Base-by-base conservation (phyloP, 176 grass and related monocot species). In the Carex cristatella region DNA sequence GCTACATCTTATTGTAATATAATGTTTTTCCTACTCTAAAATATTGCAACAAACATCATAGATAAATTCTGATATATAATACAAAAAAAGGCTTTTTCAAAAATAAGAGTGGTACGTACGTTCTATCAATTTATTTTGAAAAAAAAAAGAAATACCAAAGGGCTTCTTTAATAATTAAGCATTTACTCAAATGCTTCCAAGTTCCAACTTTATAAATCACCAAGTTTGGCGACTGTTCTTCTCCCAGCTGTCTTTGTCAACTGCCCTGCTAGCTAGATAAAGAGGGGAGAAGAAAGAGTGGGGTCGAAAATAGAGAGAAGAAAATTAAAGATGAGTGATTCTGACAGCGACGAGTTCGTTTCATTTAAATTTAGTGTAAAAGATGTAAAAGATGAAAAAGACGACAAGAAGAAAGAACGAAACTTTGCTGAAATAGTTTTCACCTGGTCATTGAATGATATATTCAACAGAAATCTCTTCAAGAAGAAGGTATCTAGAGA, bases 401-500 rank as follows among this genome's bases (percentile, higher is more conserved):
- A 18, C 2, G 67, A 88, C 13, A 82, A 74, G 9, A 12, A 5
- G 2, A 67, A 88, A 84, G 37, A 71, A 42, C 79, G 64, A 82
- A 83, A 86, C 48, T 38, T 93, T 62, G 85, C 84, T 72, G 33
- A 15, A 57, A 59, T 59, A 7, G 79, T 90, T 23, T 94, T 94
- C 73, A 85, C 90, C 0, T 92, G 88, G 92, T 79, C 90, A 1
- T 7, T 94, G 0, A 0, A 87, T 2, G 81, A 94, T 56, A 85
- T 90, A 32, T 85, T 85, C 10, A 83, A 94, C 81, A 84, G 32
- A 72, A 84, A 92, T 23, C 81, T 90, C 0, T 23, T 82, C 19
- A 90, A 86, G 86, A 89, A 85, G 0, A 67, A 88, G 90, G 92
- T 73, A 46, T 67, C 6, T 13, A 31, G 2, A 18, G 13, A 1